These are phyloP conservation scores for Aspergillus nanangensis DNA, from an alignment of 495 filamentous ascomycete species.

Conservation along the genomic window DNA sequence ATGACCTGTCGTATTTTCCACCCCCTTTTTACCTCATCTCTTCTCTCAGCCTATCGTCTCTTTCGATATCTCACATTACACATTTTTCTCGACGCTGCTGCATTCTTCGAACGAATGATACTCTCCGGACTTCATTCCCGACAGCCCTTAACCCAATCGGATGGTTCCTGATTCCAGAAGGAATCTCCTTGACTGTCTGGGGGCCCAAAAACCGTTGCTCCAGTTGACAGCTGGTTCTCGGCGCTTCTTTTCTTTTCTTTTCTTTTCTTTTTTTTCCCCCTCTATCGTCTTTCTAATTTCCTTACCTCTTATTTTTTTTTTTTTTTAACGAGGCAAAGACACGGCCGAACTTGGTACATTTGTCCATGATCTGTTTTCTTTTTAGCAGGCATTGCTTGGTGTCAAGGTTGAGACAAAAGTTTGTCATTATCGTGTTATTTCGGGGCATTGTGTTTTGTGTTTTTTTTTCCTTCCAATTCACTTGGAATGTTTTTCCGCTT, in stretches of 20 bases:
- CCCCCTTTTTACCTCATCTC: conserved; percentile 3
- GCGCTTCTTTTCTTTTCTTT: conserved; percentile 2
- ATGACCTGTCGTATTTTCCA: background rate
- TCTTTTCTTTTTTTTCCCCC: conserved; percentile 2
- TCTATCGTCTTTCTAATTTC: background rate
- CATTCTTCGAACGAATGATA: background rate
- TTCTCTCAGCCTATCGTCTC: background rate
- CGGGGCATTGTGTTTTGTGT: background rate
- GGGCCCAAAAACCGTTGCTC: background rate
- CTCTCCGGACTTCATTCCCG: background rate
- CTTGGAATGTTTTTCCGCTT: background rate
- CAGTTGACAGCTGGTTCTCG: background rate
- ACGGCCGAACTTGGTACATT: conserved; percentile 2
- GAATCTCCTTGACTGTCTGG: background rate
- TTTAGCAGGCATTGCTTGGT: conserved; percentile 5
- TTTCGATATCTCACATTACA: conserved; percentile 2
- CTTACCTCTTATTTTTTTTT: background rate
- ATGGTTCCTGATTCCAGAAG: background rate
- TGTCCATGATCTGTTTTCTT: background rate
- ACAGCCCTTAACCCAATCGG: background rate
- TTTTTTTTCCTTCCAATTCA: background rate
- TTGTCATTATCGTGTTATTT: background rate
- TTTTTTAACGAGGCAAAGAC: conserved; percentile 3
- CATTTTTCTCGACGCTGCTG: background rate
- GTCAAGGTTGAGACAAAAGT: conserved; percentile 1